A percentile compares a stretch with the other conserved stretches of the same genome.
Conservation (phyloP, 257 asterid species). For the Buddleja alternifolia region DNA sequence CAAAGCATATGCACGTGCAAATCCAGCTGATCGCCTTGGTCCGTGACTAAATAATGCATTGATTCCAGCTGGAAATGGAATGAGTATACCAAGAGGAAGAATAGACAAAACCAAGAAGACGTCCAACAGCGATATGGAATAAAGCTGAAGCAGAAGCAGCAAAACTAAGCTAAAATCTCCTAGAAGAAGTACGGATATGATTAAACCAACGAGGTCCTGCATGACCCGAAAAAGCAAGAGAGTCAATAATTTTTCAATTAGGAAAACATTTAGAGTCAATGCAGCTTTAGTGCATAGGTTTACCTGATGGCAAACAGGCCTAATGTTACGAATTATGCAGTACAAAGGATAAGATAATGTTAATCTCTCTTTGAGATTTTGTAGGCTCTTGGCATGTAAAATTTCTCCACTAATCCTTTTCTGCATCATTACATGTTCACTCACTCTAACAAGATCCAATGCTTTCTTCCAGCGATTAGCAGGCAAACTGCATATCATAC, state of each 20-base stretch:
- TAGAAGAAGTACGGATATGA: constrained; percentile 72
- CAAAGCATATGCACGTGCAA: constrained; percentile 82
- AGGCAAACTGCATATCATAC: constrained; percentile 54
- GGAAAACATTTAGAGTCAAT: not conserved
- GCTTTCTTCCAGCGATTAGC: constrained; percentile 80
- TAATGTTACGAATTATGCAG: constrained; percentile 62
- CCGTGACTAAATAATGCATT: constrained; percentile 87
- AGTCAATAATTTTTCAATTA: no score
- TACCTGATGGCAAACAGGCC: constrained; percentile 91
- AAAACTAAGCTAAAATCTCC: constrained; percentile 92
- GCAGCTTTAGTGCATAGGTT: constrained; percentile 10
- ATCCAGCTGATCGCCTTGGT: constrained; percentile 82
- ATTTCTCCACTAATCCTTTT: constrained; percentile 62
- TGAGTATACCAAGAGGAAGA: constrained; percentile 82
- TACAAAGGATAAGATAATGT: constrained; percentile 53
- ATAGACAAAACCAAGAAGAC: constrained; percentile 64
- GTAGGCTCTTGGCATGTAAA: constrained; percentile 55
- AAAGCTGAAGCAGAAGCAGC: constrained; percentile 83
- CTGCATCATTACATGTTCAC: constrained; percentile 58
- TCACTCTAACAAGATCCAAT: constrained; percentile 71
- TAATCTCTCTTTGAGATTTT: constrained; percentile 55
- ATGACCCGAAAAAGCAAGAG: constrained; percentile 27
- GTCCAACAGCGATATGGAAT: constrained; percentile 68
- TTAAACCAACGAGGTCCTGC: constrained; percentile 92
- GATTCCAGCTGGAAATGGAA: constrained; percentile 91